Conservation (phyloP, 495 filamentous ascomycete genomes). For the Achaetomiella virescens region DNA sequence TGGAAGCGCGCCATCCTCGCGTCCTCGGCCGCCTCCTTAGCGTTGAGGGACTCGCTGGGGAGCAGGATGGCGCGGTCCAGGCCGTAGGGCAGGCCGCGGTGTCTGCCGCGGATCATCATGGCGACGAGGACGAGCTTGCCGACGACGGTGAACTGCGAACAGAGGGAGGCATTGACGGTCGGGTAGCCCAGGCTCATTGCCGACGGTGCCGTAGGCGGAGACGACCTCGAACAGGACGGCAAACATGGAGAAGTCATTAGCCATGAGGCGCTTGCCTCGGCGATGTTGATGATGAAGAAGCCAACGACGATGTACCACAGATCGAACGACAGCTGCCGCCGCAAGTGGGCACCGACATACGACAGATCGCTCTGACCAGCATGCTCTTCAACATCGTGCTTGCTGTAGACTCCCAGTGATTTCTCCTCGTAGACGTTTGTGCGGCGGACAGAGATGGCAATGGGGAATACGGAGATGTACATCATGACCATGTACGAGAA, state of each 20-base stretch:
- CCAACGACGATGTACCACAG: slow-evolving; percentile 91
- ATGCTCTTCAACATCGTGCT: slow-evolving; percentile 42
- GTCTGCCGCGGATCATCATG: slow-evolving; percentile 88
- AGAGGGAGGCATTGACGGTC: slow-evolving; percentile 67
- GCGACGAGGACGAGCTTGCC: slow-evolving; percentile 90
- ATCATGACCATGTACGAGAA: slow-evolving; percentile 98
- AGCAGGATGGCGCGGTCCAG: slow-evolving; percentile 86
- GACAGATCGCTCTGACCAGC: slow-evolving; percentile 52
- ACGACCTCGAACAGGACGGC: slow-evolving; percentile 83
- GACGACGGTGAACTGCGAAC: slow-evolving; percentile 65
- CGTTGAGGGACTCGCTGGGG: slow-evolving; percentile 69
- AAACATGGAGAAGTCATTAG: slow-evolving; percentile 73
- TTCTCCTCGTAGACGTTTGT: slow-evolving; percentile 98
- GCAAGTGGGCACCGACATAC: slow-evolving; percentile 83
- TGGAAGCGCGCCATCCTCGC: slow-evolving; percentile 47
- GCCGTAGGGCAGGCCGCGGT: slow-evolving; percentile 86
- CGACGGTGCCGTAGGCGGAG: slow-evolving; percentile 91
- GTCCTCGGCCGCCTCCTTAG: slow-evolving; percentile 59
- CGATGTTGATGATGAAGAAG: slow-evolving; percentile 78
- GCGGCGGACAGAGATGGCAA: slow-evolving; percentile 85
- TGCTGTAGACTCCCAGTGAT: slow-evolving; percentile 72
- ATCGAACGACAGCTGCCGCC: slow-evolving; percentile 87
- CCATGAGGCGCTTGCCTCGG: slow-evolving; percentile 55
- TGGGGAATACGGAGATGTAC: slow-evolving; percentile 96
- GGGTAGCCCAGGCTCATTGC: slow-evolving; percentile 81